These are phyloP conservation scores for Sparassis latifolia DNA, from an alignment of 1,284 basidiomycete genomes.

Conservation along the genomic window DNA sequence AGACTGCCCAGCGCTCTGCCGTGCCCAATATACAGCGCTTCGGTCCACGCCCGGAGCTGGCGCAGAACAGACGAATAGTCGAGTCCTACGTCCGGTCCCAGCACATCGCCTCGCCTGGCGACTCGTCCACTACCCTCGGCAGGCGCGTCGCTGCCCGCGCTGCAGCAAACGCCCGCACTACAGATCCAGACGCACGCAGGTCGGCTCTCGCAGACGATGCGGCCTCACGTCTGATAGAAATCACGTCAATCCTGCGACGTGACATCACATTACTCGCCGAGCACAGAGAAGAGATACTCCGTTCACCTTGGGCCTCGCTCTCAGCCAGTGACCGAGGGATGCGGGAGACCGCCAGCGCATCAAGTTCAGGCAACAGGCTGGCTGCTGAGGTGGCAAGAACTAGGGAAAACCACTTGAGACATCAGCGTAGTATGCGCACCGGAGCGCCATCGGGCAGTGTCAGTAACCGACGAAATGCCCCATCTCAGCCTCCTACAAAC, in stretches of 20 bases:
- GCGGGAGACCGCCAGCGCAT: too few relatives aligned
- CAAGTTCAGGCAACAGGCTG: too few relatives aligned
- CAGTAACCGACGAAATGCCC: background rate
- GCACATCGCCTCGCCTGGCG: conserved; percentile 2
- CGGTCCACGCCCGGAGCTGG: conserved; percentile 4
- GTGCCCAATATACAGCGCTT: background rate
- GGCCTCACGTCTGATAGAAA: conserved; percentile 10
- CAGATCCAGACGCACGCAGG: background rate
- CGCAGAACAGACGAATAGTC: background rate
- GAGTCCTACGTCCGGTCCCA: conserved; percentile 5
- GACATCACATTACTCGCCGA: conserved; percentile 13
- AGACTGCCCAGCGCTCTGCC: background rate
- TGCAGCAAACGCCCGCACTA: conserved; percentile 1
- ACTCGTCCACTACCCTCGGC: conserved; percentile 20
- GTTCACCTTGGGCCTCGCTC: conserved; percentile 3
- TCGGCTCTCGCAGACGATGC: background rate
- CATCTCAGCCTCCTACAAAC: background rate
- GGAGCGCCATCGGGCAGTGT: background rate
- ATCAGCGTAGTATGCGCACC: background rate
- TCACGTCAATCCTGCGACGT: conserved; percentile 11
- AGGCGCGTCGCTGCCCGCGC: conserved; percentile 21
- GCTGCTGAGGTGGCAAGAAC: too few relatives aligned
- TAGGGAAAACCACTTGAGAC: too few relatives aligned
- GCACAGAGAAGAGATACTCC: conserved; percentile 10
- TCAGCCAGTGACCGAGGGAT: background rate